A percentile compares a stretch with the other conserved stretches of the same genome.
These are phyloP conservation scores for Dendrobium catenatum DNA, from an alignment of 106 monocot species.

Conservation along the genomic window DNA sequence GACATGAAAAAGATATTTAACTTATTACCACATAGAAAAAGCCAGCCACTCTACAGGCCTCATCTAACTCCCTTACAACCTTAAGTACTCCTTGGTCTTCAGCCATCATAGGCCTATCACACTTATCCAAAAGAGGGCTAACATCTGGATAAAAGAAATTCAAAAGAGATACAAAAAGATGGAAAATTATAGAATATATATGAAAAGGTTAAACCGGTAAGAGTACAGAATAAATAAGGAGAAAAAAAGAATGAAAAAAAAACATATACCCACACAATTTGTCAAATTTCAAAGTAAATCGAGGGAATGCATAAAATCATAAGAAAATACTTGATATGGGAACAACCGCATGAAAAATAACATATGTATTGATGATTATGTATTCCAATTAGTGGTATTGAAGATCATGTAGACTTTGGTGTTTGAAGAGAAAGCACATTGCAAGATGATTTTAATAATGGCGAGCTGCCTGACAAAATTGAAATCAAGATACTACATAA, in stretches of 20 bases:
- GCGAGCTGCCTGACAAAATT: too few relatives aligned
- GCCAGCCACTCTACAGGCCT: constrained; percentile 76
- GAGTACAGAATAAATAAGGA: neutral
- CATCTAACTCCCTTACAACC: constrained; percentile 54
- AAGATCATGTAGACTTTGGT: too few relatives aligned
- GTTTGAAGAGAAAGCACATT: too few relatives aligned
- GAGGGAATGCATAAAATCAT: too few relatives aligned
- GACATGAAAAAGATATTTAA: constrained; percentile 2
- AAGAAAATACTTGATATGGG: too few relatives aligned
- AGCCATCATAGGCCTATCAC: constrained; percentile 34
- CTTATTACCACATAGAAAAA: constrained; percentile 90
- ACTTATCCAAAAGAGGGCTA: constrained; percentile 53
- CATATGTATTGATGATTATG: too few relatives aligned
- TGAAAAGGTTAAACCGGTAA: neutral
- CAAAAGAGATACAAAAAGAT: neutral
- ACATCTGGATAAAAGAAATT: constrained; percentile 41
- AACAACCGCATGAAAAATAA: too few relatives aligned
- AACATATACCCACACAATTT: too few relatives aligned
- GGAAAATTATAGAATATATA: neutral
- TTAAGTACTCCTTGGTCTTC: constrained; percentile 46
- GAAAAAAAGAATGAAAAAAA: neutral
- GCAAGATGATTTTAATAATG: too few relatives aligned
- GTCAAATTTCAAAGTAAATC: too few relatives aligned
- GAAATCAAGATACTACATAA: too few relatives aligned
- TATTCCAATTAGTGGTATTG: too few relatives aligned